Percentiles rank a stretch among this genome's conserved stretches.
Evolutionary conservation across 306 rosid species (phyloP).

Genomic region (Mimosa pudica): DNA sequence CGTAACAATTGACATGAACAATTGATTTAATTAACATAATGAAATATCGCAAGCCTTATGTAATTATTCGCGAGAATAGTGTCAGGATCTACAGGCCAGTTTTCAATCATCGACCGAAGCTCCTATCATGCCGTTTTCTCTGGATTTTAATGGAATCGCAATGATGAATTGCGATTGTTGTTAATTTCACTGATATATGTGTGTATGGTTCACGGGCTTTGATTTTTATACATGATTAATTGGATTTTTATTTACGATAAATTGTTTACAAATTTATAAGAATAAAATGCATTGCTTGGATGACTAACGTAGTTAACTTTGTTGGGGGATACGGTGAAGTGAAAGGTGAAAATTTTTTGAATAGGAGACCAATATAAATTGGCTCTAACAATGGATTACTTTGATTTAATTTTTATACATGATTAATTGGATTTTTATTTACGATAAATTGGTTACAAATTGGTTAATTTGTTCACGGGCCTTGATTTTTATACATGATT

Average conservation of each 20-base stretch:
- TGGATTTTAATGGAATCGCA: constrained; percentile 36
- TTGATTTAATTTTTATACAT: constrained; percentile 11
- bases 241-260: constrained; percentile 20
- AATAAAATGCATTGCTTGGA: neutral
- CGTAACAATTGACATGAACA: neutral
- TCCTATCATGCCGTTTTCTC: constrained; percentile 41
- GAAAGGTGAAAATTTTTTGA: too few species aligned
- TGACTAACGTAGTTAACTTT: neutral
- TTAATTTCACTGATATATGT: constrained; percentile 25
- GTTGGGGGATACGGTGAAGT: too few species aligned
- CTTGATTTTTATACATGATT: constrained; percentile 26
- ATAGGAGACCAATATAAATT: too few species aligned
- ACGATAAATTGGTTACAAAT: constrained; percentile 16
- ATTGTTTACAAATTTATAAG: constrained; percentile 11
- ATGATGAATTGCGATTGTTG: constrained; percentile 36
- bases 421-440: constrained; percentile 14
- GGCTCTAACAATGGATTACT: too few species aligned
- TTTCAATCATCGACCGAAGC: constrained; percentile 20
- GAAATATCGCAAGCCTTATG: neutral
- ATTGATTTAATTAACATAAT: neutral
- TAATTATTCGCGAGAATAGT: neutral
- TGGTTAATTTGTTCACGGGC: too few species aligned
- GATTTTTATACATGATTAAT: constrained; percentile 21
- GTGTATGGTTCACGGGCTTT: constrained; percentile 25
- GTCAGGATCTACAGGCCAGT: neutral